phyloP scores from a whole-genome alignment of 139 green algal species.

The Spirogloea muscicola region DNA sequence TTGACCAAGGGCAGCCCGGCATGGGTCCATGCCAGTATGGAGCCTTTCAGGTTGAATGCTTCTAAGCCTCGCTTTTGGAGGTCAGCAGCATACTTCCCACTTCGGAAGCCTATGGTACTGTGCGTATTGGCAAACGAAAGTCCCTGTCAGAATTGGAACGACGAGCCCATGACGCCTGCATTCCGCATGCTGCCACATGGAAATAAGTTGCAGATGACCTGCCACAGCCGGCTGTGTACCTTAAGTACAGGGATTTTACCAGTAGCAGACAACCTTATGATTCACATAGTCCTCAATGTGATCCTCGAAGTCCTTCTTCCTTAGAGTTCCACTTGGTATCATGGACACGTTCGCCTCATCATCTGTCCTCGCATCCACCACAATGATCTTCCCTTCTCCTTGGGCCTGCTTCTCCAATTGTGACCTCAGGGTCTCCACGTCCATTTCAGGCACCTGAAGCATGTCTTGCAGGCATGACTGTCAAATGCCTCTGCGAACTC shows the following conservation, averaged over 20 bases:
- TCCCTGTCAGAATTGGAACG: neutral
- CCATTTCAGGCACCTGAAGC: conserved; percentile 20
- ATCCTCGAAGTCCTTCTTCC: conserved; percentile 42
- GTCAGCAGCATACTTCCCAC: conserved; percentile 42
- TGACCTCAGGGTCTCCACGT: neutral
- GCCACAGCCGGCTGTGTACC: no score
- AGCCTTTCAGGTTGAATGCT: conserved; percentile 53
- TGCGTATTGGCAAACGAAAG: no score
- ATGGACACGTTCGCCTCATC: conserved; percentile 47
- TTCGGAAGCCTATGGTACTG: conserved; percentile 56
- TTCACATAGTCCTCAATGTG: conserved; percentile 2
- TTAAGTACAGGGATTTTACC: no score
- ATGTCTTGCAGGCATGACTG: no score
- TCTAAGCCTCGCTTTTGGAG: conserved; percentile 46
- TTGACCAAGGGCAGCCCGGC: neutral
- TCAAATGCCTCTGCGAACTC: no score
- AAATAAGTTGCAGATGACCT: no score
- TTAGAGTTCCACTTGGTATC: conserved; percentile 34
- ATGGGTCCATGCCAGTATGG: conserved; percentile 54
- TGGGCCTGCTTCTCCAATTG: conserved; percentile 2
- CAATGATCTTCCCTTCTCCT: conserved; percentile 6
- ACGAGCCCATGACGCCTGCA: no score
- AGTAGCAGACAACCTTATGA: conserved; percentile 51
- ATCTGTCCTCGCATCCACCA: conserved; percentile 45
- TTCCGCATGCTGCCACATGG: no score